Conservation (phyloP, 257 asterid species). For the Solanum lycopersicoides region DNA sequence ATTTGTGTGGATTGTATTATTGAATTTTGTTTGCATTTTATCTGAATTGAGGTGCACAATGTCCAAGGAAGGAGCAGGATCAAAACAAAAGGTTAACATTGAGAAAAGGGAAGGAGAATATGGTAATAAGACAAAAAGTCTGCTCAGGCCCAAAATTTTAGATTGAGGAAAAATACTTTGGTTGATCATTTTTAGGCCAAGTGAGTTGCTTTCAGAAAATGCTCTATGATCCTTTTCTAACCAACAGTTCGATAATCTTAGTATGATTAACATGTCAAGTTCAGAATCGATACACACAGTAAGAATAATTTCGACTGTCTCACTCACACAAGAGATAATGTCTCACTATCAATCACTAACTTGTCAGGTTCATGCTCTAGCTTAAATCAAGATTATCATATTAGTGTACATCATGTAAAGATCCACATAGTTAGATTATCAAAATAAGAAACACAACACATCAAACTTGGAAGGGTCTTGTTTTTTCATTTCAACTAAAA, state of each 20-base stretch:
- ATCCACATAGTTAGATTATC: background rate
- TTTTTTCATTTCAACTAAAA: background rate
- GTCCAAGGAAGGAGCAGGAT: too few species aligned
- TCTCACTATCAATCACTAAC: background rate
- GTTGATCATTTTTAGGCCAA: too few species aligned
- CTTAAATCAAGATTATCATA: too few species aligned
- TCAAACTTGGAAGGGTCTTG: background rate
- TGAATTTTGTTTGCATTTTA: background rate
- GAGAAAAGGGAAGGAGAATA: too few species aligned
- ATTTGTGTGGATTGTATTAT: too few species aligned
- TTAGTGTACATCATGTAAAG: background rate
- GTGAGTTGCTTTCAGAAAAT: background rate
- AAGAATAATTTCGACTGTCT: background rate
- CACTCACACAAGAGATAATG: background rate
- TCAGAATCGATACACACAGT: background rate
- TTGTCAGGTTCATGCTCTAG: background rate
- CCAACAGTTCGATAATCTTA: too few species aligned
- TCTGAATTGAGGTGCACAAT: background rate
- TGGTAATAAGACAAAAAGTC: background rate
- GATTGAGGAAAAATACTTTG: background rate
- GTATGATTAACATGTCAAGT: background rate
- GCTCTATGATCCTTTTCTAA: background rate
- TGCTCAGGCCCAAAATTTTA: background rate
- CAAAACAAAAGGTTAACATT: background rate
- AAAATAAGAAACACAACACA: too few species aligned